These are phyloP conservation scores for Pogostemon cablin DNA, from an alignment of 257 asterid genomes.

Conservation along the genomic window DNA sequence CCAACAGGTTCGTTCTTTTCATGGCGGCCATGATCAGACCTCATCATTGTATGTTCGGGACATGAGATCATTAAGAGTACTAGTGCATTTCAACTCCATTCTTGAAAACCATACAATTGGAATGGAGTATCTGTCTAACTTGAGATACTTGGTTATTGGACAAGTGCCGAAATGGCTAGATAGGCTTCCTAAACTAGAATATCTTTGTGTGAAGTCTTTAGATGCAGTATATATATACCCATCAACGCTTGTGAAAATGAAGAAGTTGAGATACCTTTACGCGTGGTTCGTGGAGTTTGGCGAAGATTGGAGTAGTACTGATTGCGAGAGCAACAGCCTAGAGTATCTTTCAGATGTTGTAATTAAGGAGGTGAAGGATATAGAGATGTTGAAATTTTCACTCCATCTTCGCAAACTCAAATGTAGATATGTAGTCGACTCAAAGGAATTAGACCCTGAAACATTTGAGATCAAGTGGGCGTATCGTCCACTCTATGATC, in stretches of 20 bases:
- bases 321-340: neutral
- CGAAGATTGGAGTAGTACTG: neutral
- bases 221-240: conserved; percentile 4
- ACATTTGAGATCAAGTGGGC: too few species aligned
- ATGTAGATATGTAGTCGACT: too few species aligned
- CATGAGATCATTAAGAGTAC: conserved; percentile 31
- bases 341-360: neutral
- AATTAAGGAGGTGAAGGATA: neutral
- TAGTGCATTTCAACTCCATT: conserved; percentile 15
- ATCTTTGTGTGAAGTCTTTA: neutral
- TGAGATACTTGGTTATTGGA: conserved; percentile 18
- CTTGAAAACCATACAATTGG: neutral
- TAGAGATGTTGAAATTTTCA: conserved; percentile 16
- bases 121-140: neutral
- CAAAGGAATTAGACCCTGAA: neutral
- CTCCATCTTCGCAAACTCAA: conserved; percentile 16
- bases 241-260: conserved; percentile 6
- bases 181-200: conserved; percentile 4
- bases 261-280: conserved; percentile 13
- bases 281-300: neutral
- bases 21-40: conserved; percentile 7
- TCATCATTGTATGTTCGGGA: conserved; percentile 20
- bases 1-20: conserved; percentile 28
- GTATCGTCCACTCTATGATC: neutral
- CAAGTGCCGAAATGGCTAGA: neutral